These are phyloP conservation scores for Trametes meyenii DNA, from an alignment of 768 basidiomycete genomes.

Conservation along the genomic window DNA sequence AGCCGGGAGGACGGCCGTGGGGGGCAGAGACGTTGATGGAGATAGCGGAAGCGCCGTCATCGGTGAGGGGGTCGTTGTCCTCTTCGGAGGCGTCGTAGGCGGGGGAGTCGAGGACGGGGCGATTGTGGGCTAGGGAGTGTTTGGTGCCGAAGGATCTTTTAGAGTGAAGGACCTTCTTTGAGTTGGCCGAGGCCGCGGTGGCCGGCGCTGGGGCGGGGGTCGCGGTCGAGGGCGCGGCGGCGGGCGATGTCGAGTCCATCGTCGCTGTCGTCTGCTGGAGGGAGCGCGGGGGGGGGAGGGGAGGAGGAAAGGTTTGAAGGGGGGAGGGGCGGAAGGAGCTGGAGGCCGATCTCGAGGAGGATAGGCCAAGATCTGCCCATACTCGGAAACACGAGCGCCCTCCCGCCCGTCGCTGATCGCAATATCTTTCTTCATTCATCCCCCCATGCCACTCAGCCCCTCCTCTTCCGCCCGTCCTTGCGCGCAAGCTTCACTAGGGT, in stretches of 20 bases:
- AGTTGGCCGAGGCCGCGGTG: background rate
- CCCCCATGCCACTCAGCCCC: background rate
- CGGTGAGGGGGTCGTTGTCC: conserved; percentile 85
- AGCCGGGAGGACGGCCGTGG: conserved; percentile 21
- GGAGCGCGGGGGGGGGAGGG: background rate
- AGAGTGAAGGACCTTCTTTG: conserved; percentile 33
- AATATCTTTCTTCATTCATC: conserved; percentile 2
- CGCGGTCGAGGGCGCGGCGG: conserved; percentile 4
- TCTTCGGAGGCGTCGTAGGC: conserved; percentile 67
- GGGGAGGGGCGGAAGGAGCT: background rate
- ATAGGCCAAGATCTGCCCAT: background rate
- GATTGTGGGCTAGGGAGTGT: conserved; percentile 24
- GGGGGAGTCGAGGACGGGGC: conserved; percentile 30
- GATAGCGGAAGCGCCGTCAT: conserved; percentile 61
- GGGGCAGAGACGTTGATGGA: conserved; percentile 43
- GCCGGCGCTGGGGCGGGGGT: background rate
- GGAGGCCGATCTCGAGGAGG: background rate
- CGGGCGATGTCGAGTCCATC: conserved; percentile 13
- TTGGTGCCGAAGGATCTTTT: conserved; percentile 70
- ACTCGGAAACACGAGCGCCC: too few relatives aligned
- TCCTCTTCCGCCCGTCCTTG: background rate
- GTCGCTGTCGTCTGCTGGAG: background rate
- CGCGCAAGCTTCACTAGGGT: background rate
- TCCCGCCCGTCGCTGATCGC: background rate
- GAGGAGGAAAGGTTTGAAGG: background rate